Base-by-base conservation (phyloP, 2,329 filamentous ascomycete genomes). In the Aureobasidium sp. region DNA sequence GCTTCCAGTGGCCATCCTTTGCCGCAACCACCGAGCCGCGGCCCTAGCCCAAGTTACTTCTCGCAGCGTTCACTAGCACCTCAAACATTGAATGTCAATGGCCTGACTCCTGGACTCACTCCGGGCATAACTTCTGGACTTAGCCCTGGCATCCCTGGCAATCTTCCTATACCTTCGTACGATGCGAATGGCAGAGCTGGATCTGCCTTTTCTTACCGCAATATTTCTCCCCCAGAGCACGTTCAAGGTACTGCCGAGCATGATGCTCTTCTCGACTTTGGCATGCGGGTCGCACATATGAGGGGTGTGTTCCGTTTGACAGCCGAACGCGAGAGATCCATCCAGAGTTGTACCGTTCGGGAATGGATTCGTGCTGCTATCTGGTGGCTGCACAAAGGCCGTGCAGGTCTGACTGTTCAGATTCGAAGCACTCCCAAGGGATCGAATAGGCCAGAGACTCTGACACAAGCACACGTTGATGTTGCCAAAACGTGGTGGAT, bases 371-470 rank as follows among this genome's bases (percentile, higher is more conserved):
- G 89, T 62, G 87, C 86, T 27, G 86, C 85, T 3, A 78, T 90
- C 0, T 97, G 92, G 92, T 97, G 92, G 92, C 95, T 96, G 69
- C 71, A 96, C 49, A 88, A 85, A 67, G 92, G 91, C 22, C 86
- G 91, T 64, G 84, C 86, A 69, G 85, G 86, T 11, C 79, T 96
- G 57, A 92, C 96, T 72, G 74, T 77, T 14, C 79, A 87, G 42
- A 85, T 95, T 50, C 82, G 90, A 64, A 85, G 84, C 58, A 81
- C 84, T 7, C 81, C 86, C 33, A 75, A 78, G 39, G 79, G 75
- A 45, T 78, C 81, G 5, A 27, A 68, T 81, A 78, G 65, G 78
- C 84, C 65, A 77, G 82, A 79, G 73, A 71, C 72, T 4, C 72
- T 77, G 73, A 83, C 89, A 62, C 92, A 96, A 74, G 87, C 90